A percentile compares a stretch with the other conserved stretches of the same genome.
phyloP scores from a whole-genome alignment of 2,329 filamentous ascomycete species.

The Raffaelea deltoideospora region DNA sequence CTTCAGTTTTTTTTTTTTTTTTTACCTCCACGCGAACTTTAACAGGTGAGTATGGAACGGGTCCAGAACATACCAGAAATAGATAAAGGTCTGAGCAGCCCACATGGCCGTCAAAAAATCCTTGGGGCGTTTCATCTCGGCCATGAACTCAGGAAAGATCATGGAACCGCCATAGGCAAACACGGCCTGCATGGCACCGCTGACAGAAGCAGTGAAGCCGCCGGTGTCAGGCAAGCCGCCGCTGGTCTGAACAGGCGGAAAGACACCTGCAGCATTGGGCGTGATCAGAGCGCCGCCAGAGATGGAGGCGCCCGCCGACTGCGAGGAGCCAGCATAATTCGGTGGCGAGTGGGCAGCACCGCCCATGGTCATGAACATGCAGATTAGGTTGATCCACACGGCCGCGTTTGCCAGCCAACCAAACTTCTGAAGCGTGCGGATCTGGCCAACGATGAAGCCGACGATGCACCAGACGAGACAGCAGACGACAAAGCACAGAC shows the following conservation, averaged over 20 bases:
- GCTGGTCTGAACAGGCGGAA: slow-evolving; percentile 21
- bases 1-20: neutral
- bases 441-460: slow-evolving; percentile 38
- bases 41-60: neutral
- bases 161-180: slow-evolving; percentile 44
- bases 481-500: slow-evolving; percentile 37
- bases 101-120: slow-evolving; percentile 28
- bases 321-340: slow-evolving; percentile 24
- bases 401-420: slow-evolving; percentile 40
- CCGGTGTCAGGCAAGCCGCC: slow-evolving; percentile 24
- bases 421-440: slow-evolving; percentile 37
- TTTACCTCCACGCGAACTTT: neutral
- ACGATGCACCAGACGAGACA: slow-evolving; percentile 31
- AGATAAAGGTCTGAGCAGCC: slow-evolving; percentile 25
- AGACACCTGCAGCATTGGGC: slow-evolving; percentile 17
- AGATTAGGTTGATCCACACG: slow-evolving; percentile 38
- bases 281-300: slow-evolving; percentile 15
- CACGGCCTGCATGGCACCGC: slow-evolving; percentile 37
- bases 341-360: slow-evolving; percentile 32
- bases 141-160: slow-evolving; percentile 41
- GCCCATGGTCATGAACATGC: slow-evolving; percentile 41
- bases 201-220: slow-evolving; percentile 28
- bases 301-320: slow-evolving; percentile 16
- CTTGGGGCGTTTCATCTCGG: slow-evolving; percentile 29
- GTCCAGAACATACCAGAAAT: slow-evolving; percentile 10